phyloP scores from a whole-genome alignment of 2,329 filamentous ascomycete species.

The Colletotrichum eremochloae region DNA sequence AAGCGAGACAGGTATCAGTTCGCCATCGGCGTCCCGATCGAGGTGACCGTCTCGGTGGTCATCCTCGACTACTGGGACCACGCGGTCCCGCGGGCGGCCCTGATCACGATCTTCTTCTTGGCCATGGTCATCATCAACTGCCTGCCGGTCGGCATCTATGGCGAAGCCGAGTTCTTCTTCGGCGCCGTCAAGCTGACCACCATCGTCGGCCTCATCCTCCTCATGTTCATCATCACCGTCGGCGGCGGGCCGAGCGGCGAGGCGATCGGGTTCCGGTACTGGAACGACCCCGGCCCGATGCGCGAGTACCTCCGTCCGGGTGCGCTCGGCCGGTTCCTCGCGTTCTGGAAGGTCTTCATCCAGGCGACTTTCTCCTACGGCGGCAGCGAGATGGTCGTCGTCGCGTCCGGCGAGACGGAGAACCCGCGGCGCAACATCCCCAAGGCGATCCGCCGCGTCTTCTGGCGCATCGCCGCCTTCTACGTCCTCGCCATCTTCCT shows the following conservation, averaged over 20 bases:
- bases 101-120: conserved; percentile 55
- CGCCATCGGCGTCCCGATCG: conserved; percentile 63
- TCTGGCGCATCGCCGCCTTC: conserved; percentile 58
- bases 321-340: conserved; percentile 56
- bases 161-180: conserved; percentile 67
- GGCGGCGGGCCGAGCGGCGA: conserved; percentile 59
- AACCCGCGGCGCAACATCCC: conserved; percentile 64
- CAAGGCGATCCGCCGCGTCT: conserved; percentile 65
- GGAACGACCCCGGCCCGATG: conserved; percentile 58
- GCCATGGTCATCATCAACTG: conserved; percentile 56
- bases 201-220: conserved; percentile 63
- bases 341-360: conserved; percentile 61
- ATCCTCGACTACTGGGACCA: conserved; percentile 61
- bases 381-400: conserved; percentile 65
- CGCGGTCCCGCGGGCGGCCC: conserved; percentile 47
- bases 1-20: conserved; percentile 55
- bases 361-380: conserved; percentile 63
- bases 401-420: conserved; percentile 64
- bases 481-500: conserved; percentile 60
- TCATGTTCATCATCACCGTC: conserved; percentile 64
- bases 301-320: conserved; percentile 57
- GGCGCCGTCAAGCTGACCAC: conserved; percentile 63
- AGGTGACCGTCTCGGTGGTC: conserved; percentile 61
- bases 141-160: conserved; percentile 60
- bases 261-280: conserved; percentile 61